Conservation (phyloP, 495 filamentous ascomycete species). For the Talaromyces nanjingensis region DNA sequence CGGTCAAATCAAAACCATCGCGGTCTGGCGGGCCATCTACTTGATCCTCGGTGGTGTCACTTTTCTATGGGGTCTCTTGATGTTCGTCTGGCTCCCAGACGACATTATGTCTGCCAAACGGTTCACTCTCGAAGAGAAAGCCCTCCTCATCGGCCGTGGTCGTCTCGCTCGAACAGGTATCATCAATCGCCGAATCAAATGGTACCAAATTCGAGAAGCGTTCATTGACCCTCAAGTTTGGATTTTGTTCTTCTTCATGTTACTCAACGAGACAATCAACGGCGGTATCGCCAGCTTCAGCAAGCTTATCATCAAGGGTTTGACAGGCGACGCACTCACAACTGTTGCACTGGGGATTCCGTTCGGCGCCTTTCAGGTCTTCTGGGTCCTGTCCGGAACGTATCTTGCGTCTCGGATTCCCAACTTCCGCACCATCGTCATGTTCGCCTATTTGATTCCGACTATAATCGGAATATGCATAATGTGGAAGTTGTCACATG, state of each 20-base stretch:
- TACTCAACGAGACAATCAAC: slow-evolving; percentile 33
- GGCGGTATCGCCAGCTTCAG: slow-evolving; percentile 31
- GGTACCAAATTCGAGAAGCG: slow-evolving; percentile 39
- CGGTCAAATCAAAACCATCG: slow-evolving; percentile 37
- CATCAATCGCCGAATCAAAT: slow-evolving; percentile 34
- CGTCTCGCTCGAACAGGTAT: slow-evolving; percentile 34
- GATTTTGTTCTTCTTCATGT: slow-evolving; percentile 27
- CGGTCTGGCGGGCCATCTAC: slow-evolving; percentile 35
- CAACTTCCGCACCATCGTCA: slow-evolving; percentile 28
- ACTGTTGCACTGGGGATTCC: slow-evolving; percentile 32
- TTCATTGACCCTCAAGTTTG: slow-evolving; percentile 37
- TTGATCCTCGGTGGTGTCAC: slow-evolving; percentile 32
- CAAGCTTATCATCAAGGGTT: slow-evolving; percentile 33
- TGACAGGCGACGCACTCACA: slow-evolving; percentile 20
- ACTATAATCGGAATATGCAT: slow-evolving; percentile 27
- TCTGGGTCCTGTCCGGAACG: slow-evolving; percentile 28
- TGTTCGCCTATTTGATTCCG: slow-evolving; percentile 28
- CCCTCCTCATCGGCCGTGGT: slow-evolving; percentile 29
- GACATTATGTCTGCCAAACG: slow-evolving; percentile 30
- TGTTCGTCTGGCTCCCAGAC: slow-evolving; percentile 31
- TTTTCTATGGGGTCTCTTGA: slow-evolving; percentile 28
- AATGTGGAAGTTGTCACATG: slow-evolving; percentile 28
- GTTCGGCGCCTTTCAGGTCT: slow-evolving; percentile 30
- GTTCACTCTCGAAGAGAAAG: slow-evolving; percentile 32
- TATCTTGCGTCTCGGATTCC: slow-evolving; percentile 25